Evolutionary conservation across 2,329 filamentous ascomycete species (phyloP).

Genomic region (Colletotrichum siamense): DNA sequence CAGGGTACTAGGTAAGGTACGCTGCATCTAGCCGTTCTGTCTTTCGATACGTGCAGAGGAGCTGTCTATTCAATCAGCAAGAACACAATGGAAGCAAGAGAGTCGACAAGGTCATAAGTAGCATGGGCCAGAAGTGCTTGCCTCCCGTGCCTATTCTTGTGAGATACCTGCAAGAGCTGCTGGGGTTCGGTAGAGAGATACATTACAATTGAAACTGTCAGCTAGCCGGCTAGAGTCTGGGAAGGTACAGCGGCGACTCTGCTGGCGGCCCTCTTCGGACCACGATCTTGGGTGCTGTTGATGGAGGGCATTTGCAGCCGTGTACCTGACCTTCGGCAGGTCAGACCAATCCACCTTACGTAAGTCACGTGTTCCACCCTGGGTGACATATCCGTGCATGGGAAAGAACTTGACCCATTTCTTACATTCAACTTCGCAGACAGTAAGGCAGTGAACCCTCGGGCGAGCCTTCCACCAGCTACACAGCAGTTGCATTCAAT

Average conservation of each 20-base stretch:
- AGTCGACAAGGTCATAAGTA: not conserved
- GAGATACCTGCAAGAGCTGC: not conserved
- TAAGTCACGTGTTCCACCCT: not conserved
- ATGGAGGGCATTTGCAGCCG: not conserved
- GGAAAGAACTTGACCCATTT: not conserved
- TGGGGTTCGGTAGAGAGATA: not conserved
- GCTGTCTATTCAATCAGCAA: not conserved
- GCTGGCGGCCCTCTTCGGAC: not conserved
- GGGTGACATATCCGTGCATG: not conserved
- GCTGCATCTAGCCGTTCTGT: not conserved
- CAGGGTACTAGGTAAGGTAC: not conserved
- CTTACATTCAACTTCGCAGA: not conserved
- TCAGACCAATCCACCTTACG: not conserved
- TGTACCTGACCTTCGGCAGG: not conserved
- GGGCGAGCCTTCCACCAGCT: not conserved
- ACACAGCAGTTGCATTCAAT: not conserved
- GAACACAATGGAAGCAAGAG: not conserved
- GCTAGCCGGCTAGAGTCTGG: not conserved
- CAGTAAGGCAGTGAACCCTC: not conserved
- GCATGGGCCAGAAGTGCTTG: not conserved
- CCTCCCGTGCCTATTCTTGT: not conserved
- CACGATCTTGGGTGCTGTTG: not conserved
- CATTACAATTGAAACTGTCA: not conserved
- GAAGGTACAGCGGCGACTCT: not conserved
- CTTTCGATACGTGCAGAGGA: not conserved